Evolutionary conservation across 1,284 basidiomycete species (phyloP), one percentile per base, ranked within the genome.

Genomic region (Bothia castanella): DNA sequence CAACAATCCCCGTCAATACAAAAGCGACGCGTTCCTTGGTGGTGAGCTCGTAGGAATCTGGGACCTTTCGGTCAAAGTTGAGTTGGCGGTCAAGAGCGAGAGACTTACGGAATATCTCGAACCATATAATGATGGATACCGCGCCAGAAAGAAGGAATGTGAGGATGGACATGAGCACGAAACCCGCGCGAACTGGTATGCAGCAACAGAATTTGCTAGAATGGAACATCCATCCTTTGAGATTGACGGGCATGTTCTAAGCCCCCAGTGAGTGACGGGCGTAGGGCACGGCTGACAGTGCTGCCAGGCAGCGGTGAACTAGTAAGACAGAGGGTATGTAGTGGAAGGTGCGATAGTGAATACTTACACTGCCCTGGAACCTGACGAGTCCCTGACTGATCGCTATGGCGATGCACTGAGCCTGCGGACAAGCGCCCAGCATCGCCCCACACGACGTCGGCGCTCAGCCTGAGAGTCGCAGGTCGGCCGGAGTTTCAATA

Each of bases 131-230:
- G 55, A 79, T 63, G 11, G 79, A 69, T 35, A 83, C 67, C 16
- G 77, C 50, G 2, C 76, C 77, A 3, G 78, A 70, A 27, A 85
- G 64, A 20, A 83, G 57, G 42, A 82, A 74, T 1, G 75, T 76
- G 11, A 84, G 61, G 4, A 75, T 53, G 23, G 79, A 73, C 69
- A 80, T 74, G 43, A 76, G 61, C 45, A 81, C 72, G 31, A 83
- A 80, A 30, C 84, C 82, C 4, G 78, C 51, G 50, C 84, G 75
- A n/a, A 83, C 78, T 38, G 82, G 78, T 56, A 86, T 62, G 60
- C 84, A 86, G 57, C 73, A 83, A 60, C 83, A 86, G 61, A 78
- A 84, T 4, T 69, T 76, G 44, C 59, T 70, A 17, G 65, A 67
- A 29, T 42, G 61, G n/a, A 70, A 49, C 11, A 70, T 14, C 55